Conservation (phyloP, 2,329 filamentous ascomycete genomes). For the Aspergillus nomiae region DNA sequence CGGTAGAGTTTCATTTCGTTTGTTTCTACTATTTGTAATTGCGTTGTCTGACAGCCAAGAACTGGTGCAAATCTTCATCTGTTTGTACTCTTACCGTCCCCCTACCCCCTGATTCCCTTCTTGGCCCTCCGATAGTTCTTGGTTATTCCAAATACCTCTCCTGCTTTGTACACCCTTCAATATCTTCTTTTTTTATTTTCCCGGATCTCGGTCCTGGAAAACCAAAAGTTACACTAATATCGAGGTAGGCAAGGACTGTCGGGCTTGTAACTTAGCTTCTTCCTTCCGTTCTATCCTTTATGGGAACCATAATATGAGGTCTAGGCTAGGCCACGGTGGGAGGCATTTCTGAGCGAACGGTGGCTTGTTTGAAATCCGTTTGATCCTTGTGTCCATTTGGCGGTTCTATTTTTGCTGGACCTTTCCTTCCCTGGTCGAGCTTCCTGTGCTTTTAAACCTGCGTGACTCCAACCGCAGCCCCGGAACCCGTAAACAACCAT, state of each 20-base stretch:
- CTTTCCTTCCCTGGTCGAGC: neutral
- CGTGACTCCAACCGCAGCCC: neutral
- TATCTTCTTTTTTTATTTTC: neutral
- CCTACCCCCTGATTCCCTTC: neutral
- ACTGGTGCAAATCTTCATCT: neutral
- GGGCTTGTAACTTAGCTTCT: neutral
- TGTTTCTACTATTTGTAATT: neutral
- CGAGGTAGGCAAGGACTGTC: constrained; percentile 6
- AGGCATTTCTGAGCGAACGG: neutral
- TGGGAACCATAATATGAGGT: neutral
- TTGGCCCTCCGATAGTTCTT: neutral
- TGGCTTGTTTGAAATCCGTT: constrained; percentile 2
- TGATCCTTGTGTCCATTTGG: neutral
- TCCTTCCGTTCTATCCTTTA: neutral
- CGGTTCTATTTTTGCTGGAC: neutral
- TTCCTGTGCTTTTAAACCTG: neutral
- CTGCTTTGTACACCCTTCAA: constrained; percentile 3
- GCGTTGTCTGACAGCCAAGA: neutral
- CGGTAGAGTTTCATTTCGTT: neutral
- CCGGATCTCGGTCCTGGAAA: neutral
- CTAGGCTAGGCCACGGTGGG: neutral
- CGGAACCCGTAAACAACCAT: neutral
- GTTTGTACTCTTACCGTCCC: neutral
- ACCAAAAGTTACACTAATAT: constrained; percentile 14
- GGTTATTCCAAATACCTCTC: neutral